Conservation (phyloP, 2,329 filamentous ascomycete genomes). For the Aspergillus jensenii region DNA sequence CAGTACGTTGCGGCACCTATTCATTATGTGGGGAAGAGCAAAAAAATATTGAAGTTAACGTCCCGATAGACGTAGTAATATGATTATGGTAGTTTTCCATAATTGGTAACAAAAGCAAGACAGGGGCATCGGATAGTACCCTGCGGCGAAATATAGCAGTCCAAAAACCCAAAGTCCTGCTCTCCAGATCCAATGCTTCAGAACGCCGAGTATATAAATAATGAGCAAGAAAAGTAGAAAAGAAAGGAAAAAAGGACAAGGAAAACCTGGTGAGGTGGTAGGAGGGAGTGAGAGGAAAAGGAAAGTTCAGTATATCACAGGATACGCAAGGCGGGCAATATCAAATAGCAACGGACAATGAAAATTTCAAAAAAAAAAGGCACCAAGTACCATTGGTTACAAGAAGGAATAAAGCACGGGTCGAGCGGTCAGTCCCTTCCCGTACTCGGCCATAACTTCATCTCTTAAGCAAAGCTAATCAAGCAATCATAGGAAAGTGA, state of each 20-base stretch:
- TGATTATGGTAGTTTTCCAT: constrained; percentile 20
- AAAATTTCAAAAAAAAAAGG: constrained; percentile 10
- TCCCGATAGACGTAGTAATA: constrained; percentile 13
- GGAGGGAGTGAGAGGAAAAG: neutral
- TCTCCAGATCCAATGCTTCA: constrained; percentile 35
- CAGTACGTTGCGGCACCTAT: no score
- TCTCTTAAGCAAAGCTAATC: constrained; percentile 33
- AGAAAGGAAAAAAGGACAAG: constrained; percentile 14
- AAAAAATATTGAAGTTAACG: constrained; percentile 1
- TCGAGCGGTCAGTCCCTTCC: constrained; percentile 27
- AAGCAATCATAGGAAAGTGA: constrained; percentile 20
- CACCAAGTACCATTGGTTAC: constrained; percentile 17
- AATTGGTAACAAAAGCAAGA: constrained; percentile 18
- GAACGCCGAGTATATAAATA: constrained; percentile 31
- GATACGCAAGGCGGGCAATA: constrained; percentile 19
- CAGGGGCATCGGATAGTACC: constrained; percentile 16
- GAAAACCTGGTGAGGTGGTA: constrained; percentile 19
- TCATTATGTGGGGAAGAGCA: no score
- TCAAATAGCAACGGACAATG: constrained; percentile 12
- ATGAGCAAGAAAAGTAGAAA: constrained; percentile 12
- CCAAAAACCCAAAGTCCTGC: constrained; percentile 29
- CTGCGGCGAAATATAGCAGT: constrained; percentile 17
- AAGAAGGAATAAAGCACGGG: constrained; percentile 19
- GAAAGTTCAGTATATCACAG: constrained; percentile 22
- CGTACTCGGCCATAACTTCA: constrained; percentile 41